Base-by-base conservation (phyloP, 441 rosid species). In the Sinapis alba region DNA sequence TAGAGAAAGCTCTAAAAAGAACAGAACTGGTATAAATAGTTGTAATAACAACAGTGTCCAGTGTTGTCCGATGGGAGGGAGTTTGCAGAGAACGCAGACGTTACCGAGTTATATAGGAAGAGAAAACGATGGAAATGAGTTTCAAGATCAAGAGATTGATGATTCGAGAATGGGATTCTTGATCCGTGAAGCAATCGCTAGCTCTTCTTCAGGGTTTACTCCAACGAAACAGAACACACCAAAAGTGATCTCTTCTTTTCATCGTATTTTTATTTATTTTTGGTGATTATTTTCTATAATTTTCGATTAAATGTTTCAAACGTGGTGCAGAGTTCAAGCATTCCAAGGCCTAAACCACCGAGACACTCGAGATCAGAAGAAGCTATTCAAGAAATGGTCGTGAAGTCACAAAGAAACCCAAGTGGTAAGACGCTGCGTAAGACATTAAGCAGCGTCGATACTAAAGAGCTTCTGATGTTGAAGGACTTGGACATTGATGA, bases 161-260 rank as follows among this genome's bases (percentile, higher is more conserved):
- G 86, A 86, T 68, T 74, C 85, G 7, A 81, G 90, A 51, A 86
- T 87, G 94, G 87, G 88, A 78, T 78, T 72, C 71, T 81, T 93
- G 77, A 90, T 89, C 57, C 85, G 86, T 68, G 88, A 85, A 72
- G 93, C 96, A 62, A 84, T 87, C 67, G 85, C 86, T 16, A 72
- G 72, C 61, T 76, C 91, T 26, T 68, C 86, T 16, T 65, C 86
- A 4, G 83, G 65, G 32, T 27, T 73, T 67, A 71, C 75, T 71
- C 86, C 5, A 83, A 86, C 87, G 85, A 89, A 84, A 68, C 78
- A 68, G 36, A 78, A 62, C 9, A 68, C 41, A 16, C 62, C 34
- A 63, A 79, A 69, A 72, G 78, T 73, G 23, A 56, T 38, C 50
- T 18, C 45, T 57, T 72, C 9, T 26, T 26, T 20, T 8, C 53